Evolutionary conservation across 495 filamentous ascomycete genomes (phyloP), one percentile per base, ranked within the genome.

Genomic region (Penicillium lividum): DNA sequence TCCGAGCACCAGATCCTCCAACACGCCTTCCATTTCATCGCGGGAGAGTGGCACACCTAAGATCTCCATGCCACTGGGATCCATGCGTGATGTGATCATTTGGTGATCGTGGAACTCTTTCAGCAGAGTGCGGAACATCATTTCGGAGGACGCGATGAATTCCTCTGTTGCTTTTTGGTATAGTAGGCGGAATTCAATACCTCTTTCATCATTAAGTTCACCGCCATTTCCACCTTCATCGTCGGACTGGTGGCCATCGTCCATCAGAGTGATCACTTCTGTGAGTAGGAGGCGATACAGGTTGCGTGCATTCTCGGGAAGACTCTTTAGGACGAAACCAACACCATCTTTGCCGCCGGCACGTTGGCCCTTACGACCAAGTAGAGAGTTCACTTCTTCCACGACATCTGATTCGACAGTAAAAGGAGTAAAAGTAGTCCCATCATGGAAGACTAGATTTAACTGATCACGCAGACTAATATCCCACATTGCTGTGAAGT

Each of bases 31-130:
- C 66, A 98, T 82, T 68, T 98, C 94, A 58, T 96, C 91, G 61
- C 86, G 88, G 54, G 88, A 81, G 66, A 96, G 88, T 5, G 94
- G 95, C 13, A 97, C 85, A 51, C 88, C 89, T 33, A 98, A 73
- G 13, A 93, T 77, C 66, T 98, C 95, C 34, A 87, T 89, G 0
- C 94, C 94, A 54, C 89, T 77, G 3, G 81, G 82, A 77, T 98
- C 93, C 74, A 92, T 93, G 58, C 87, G 84, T 53, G 86, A 91
- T 22, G 88, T 89, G 57, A 98, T 85, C 88, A 98, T 98, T 65
- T 96, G 91, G 74, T 98, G 94, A 64, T 98, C 94, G 68, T 96
- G 90, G 72, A 98, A 96, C 83, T 98, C 94, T 75, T 97, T 98
- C 65, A 98, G 70, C 72, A 98, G 60, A 30, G 91, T 93, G 60